Evolutionary conservation across 192 early-diverging fungal species (phyloP).

Genomic region (Obelidium mucronatum): DNA sequence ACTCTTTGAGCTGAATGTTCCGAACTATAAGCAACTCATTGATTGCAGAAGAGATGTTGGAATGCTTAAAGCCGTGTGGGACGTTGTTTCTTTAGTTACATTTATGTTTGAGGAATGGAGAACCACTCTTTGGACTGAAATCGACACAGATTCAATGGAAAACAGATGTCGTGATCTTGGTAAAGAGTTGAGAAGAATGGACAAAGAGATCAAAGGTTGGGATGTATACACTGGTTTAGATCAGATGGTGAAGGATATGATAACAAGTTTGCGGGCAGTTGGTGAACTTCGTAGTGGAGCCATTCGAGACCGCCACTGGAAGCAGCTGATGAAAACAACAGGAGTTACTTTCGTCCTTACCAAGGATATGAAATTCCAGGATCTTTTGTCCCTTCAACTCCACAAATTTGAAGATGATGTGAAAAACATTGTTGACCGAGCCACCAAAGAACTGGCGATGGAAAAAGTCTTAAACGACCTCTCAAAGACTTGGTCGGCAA

Average conservation of each 20-base stretch:
- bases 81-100: conserved; percentile 67
- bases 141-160: conserved; percentile 72
- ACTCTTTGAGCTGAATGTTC: conserved; percentile 70
- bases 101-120: conserved; percentile 71
- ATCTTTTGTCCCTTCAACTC: conserved; percentile 65
- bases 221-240: conserved; percentile 69
- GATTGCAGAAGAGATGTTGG: conserved; percentile 68
- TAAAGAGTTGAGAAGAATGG: conserved; percentile 69
- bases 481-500: conserved; percentile 64
- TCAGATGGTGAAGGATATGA: conserved; percentile 74
- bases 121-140: conserved; percentile 66
- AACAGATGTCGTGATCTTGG: conserved; percentile 62
- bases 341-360: conserved; percentile 72
- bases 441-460: conserved; percentile 71
- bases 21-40: conserved; percentile 63
- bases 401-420: conserved; percentile 75
- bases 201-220: conserved; percentile 75
- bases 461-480: conserved; percentile 74
- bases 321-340: conserved; percentile 74
- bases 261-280: conserved; percentile 67
- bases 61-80: conserved; percentile 71
- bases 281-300: conserved; percentile 69
- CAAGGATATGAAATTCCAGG: conserved; percentile 73
- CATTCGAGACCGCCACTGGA: conserved; percentile 74
- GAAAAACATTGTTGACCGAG: conserved; percentile 69